Percentiles rank a stretch among this genome's conserved stretches.
Evolutionary conservation across 1,284 basidiomycete species (phyloP).

Genomic region (Ceratobasidium sp.): DNA sequence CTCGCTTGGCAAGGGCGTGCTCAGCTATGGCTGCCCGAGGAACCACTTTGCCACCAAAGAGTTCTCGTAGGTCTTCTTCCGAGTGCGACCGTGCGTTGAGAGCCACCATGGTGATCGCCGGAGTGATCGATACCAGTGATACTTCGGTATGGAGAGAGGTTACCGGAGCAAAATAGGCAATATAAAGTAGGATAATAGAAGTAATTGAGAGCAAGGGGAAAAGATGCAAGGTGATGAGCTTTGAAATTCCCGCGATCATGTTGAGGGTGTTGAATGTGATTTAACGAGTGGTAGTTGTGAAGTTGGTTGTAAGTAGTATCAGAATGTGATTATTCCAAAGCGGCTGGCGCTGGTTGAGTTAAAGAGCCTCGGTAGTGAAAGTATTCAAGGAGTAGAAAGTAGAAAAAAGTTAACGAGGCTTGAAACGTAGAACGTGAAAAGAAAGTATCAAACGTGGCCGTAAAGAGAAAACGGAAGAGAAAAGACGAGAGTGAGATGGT

Average conservation of each 20-base stretch:
- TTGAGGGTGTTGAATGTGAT: constrained; percentile 51
- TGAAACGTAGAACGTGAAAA: constrained; percentile 15
- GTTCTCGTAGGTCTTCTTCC: constrained; percentile 53
- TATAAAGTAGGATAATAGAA: constrained; percentile 72
- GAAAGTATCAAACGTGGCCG: constrained; percentile 38
- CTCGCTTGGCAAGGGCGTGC: constrained; percentile 31
- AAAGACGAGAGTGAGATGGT: constrained; percentile 18
- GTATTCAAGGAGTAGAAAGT: background rate
- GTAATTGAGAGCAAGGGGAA: constrained; percentile 76
- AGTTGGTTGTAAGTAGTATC: background rate
- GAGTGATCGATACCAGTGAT: constrained; percentile 73
- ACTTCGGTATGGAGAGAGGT: constrained; percentile 73
- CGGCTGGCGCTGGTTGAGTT: constrained; percentile 37
- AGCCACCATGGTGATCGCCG: constrained; percentile 63
- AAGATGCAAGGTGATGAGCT: constrained; percentile 76
- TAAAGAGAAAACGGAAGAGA: constrained; percentile 25
- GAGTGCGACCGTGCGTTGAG: constrained; percentile 56
- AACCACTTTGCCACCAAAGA: constrained; percentile 40
- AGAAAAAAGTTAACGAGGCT: constrained; percentile 28
- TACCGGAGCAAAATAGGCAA: constrained; percentile 75
- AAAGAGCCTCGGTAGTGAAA: constrained; percentile 10
- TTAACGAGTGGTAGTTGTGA: background rate
- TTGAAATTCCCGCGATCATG: constrained; percentile 80
- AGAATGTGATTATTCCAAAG: constrained; percentile 9
- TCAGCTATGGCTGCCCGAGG: constrained; percentile 42